These are phyloP conservation scores for Melastoma candidum DNA, from an alignment of 441 rosid genomes.

Conservation along the genomic window DNA sequence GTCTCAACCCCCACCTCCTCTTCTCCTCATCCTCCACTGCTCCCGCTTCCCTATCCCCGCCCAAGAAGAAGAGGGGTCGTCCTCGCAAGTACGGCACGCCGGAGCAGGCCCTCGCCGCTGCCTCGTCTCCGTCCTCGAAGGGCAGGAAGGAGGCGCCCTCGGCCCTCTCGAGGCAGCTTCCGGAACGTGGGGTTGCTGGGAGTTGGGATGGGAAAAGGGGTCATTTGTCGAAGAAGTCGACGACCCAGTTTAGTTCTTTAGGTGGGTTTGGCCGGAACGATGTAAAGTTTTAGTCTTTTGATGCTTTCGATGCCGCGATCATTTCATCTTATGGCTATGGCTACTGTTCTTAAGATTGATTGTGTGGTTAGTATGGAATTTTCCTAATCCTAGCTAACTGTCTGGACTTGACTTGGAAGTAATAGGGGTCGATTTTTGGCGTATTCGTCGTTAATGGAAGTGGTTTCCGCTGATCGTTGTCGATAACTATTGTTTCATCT, in stretches of 20 bases:
- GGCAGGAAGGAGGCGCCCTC: conserved; percentile 28
- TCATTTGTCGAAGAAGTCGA: too few relatives aligned
- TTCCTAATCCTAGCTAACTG: too few relatives aligned
- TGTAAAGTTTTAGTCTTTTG: too few relatives aligned
- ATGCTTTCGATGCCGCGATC: too few relatives aligned
- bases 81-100: conserved; percentile 85
- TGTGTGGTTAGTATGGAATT: too few relatives aligned
- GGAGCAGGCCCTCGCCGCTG: conserved; percentile 69
- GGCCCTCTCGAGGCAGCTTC: conserved; percentile 17
- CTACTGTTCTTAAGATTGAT: too few relatives aligned
- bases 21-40: conserved; percentile 49
- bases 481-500: conserved; percentile 1
- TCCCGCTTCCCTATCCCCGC: conserved; percentile 41
- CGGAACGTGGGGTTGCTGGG: conserved; percentile 33
- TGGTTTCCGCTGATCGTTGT: background rate
- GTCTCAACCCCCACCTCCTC: conserved; percentile 40
- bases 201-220: conserved; percentile 16
- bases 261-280: too few relatives aligned
- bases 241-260: too few relatives aligned
- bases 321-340: too few relatives aligned
- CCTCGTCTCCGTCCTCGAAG: conserved; percentile 35
- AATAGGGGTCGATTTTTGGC: conserved; percentile 24
- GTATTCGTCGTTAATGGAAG: background rate
- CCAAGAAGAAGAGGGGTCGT: conserved; percentile 65
- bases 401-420: conserved; percentile 24